These are phyloP conservation scores for Mariannaea elegans DNA, from an alignment of 2,329 filamentous ascomycete genomes.

Conservation along the genomic window DNA sequence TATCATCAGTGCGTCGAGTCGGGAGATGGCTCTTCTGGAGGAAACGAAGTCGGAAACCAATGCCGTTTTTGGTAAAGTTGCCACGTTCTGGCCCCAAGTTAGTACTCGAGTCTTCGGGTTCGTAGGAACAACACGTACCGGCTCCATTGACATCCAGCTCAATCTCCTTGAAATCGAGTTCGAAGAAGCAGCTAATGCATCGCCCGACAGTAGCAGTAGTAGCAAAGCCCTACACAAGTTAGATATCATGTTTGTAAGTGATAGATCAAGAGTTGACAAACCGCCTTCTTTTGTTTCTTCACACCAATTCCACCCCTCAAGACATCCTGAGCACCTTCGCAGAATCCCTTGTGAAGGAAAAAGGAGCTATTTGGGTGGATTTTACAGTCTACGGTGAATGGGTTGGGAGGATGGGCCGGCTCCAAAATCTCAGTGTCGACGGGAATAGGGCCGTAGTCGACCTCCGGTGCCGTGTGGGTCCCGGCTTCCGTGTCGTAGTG, in stretches of 20 bases:
- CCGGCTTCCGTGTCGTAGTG: constrained; percentile 23
- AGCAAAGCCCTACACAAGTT: constrained; percentile 50
- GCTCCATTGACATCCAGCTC: constrained; percentile 60
- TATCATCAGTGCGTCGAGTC: constrained; percentile 59
- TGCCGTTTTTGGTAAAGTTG: constrained; percentile 55
- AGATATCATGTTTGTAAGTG: neutral
- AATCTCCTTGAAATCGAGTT: constrained; percentile 62
- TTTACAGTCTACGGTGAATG: constrained; percentile 47
- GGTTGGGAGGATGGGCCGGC: constrained; percentile 29
- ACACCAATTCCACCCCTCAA: constrained; percentile 59
- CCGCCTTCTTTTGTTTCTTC: constrained; percentile 60
- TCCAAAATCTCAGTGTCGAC: constrained; percentile 30
- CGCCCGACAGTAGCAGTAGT: constrained; percentile 56
- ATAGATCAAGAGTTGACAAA: constrained; percentile 38
- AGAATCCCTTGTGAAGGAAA: constrained; percentile 63
- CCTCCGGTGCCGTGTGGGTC: constrained; percentile 20
- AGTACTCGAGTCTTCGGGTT: constrained; percentile 13
- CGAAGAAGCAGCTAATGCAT: constrained; percentile 62
- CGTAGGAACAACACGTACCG: constrained; percentile 46
- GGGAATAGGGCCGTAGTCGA: constrained; percentile 39
- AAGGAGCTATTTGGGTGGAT: constrained; percentile 60
- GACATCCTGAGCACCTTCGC: constrained; percentile 61
- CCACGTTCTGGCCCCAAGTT: constrained; percentile 49
- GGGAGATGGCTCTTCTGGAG: constrained; percentile 65
- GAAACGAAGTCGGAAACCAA: constrained; percentile 63